Evolutionary conservation across 1,284 basidiomycete species (phyloP).

Genomic region (Boletus sp.): DNA sequence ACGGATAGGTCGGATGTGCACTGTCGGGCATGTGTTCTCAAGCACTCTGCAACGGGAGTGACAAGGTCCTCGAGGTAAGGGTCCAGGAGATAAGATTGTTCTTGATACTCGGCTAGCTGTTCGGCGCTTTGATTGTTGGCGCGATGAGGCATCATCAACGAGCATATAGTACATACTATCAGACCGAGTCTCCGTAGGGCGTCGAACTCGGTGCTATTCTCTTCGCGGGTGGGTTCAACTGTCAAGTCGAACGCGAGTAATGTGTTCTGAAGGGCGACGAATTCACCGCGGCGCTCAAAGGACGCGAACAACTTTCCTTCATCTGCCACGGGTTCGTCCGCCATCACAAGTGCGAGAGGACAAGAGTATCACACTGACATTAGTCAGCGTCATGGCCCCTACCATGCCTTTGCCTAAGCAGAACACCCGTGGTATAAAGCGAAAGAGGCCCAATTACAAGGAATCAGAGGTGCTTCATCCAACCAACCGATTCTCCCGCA

Average conservation of each 20-base stretch:
- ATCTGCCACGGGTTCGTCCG: conserved; percentile 34
- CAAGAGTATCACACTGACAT: neutral
- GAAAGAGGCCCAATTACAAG: conserved; percentile 15
- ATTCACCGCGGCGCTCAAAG: conserved; percentile 63
- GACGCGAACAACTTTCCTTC: conserved; percentile 47
- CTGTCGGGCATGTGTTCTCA: conserved; percentile 57
- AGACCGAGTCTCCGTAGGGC: conserved; percentile 40
- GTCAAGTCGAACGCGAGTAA: conserved; percentile 52
- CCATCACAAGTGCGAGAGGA: conserved; percentile 19
- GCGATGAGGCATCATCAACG: conserved; percentile 5
- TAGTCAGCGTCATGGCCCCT: conserved; percentile 22
- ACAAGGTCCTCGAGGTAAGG: conserved; percentile 88
- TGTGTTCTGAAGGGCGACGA: conserved; percentile 47
- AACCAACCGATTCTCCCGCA: neutral
- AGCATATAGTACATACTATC: conserved; percentile 31
- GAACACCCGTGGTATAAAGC: conserved; percentile 18
- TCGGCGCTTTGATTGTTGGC: conserved; percentile 1
- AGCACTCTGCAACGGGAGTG: conserved; percentile 65
- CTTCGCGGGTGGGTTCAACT: conserved; percentile 43
- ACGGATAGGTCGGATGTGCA: conserved; percentile 37
- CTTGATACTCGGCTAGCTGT: conserved; percentile 89
- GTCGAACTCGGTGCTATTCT: conserved; percentile 42
- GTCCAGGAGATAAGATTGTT: conserved; percentile 92
- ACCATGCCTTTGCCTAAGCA: conserved; percentile 13
- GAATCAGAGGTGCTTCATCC: conserved; percentile 16